Percentiles rank a stretch among this genome's conserved stretches.
These are phyloP conservation scores for Cardiospermum halicacabum DNA, from an alignment of 345 rosid species.

Conservation along the genomic window DNA sequence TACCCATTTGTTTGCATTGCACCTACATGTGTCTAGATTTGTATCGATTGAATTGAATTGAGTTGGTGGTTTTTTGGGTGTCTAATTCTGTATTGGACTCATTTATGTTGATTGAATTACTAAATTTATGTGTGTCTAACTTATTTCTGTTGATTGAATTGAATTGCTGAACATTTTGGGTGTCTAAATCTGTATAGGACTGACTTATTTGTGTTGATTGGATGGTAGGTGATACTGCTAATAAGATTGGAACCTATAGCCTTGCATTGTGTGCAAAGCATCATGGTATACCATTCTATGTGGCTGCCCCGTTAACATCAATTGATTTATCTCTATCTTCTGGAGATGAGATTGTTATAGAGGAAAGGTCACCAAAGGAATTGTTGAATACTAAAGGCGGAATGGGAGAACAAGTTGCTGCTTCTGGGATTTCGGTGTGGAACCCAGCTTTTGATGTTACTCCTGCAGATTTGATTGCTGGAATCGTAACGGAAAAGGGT, in stretches of 20 bases:
- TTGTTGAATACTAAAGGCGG: constrained; percentile 74
- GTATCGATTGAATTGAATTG: too few relatives aligned
- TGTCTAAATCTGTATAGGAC: too few relatives aligned
- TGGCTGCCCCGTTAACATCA: constrained; percentile 91
- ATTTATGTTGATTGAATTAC: too few relatives aligned
- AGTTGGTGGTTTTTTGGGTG: too few relatives aligned
- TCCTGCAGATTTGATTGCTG: constrained; percentile 70
- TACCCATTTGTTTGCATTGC: constrained; percentile 8
- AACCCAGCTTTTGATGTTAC: constrained; percentile 96
- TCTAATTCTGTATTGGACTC: too few relatives aligned
- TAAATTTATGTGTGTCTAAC: too few relatives aligned
- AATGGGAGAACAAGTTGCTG: constrained; percentile 95
- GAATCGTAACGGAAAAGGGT: constrained; percentile 91
- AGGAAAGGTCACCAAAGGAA: constrained; percentile 79
- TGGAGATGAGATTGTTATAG: constrained; percentile 72
- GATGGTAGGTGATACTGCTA: constrained; percentile 83
- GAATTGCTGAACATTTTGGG: too few relatives aligned
- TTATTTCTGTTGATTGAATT: too few relatives aligned
- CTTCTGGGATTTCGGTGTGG: constrained; percentile 88
- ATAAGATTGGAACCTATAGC: constrained; percentile 96
- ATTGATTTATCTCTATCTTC: constrained; percentile 73
- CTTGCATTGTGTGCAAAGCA: constrained; percentile 75
- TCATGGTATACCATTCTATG: constrained; percentile 70
- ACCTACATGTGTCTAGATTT: too few relatives aligned
- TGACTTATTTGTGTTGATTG: neutral